A percentile compares a stretch with the other conserved stretches of the same genome.
Evolutionary conservation across 116 monocot genomes (phyloP).

Genomic region (Trichopus zeylanicus): DNA sequence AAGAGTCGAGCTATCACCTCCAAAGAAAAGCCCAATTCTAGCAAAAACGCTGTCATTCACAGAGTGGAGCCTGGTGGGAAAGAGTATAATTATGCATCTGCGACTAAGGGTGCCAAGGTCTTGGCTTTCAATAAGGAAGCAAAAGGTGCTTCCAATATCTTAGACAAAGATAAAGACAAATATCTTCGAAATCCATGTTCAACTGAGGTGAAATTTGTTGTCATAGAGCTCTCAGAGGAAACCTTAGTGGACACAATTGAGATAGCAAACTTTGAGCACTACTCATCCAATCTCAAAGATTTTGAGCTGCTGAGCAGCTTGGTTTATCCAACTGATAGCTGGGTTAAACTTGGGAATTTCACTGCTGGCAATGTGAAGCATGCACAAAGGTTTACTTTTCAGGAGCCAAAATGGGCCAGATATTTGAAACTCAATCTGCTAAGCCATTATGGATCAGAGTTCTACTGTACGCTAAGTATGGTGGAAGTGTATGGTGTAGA

Average conservation of each 20-base stretch:
- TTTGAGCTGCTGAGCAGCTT: conserved; percentile 77
- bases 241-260: conserved; percentile 80
- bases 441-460: conserved; percentile 92
- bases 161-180: conserved; percentile 91
- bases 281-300: conserved; percentile 89
- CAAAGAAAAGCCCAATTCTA: conserved; percentile 42
- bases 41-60: conserved; percentile 41
- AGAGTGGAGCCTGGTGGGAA: conserved; percentile 63
- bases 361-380: conserved; percentile 76
- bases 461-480: conserved; percentile 87
- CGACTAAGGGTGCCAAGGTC: conserved; percentile 80
- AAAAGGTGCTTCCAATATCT: conserved; percentile 87
- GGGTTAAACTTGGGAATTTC: conserved; percentile 73
- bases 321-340: conserved; percentile 78
- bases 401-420: conserved; percentile 85
- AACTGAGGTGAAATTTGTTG: conserved; percentile 71
- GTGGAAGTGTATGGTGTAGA: conserved; percentile 94
- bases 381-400: conserved; percentile 66
- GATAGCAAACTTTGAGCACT: conserved; percentile 95
- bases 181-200: conserved; percentile 97
- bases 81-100: conserved; percentile 76
- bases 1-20: conserved; percentile 52
- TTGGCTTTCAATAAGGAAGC: conserved; percentile 90
- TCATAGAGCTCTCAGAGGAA: conserved; percentile 94
- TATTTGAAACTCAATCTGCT: conserved; percentile 80